Evolutionary conservation across 805 yeast species (phyloP).

Genomic region (Suhomyces faveliae): DNA sequence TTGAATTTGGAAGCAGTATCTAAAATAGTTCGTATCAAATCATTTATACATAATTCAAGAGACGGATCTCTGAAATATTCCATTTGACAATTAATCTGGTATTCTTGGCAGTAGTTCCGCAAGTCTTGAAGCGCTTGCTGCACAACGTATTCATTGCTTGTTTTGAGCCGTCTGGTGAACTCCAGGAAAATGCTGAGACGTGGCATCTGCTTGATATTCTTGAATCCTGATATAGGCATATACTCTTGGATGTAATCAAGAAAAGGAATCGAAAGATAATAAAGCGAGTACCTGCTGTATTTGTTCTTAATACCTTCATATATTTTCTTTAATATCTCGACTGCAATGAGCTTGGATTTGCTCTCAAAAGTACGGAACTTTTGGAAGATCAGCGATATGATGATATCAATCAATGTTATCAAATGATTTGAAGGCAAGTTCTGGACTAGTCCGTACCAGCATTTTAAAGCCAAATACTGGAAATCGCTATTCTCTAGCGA

Average conservation of each 20-base stretch:
- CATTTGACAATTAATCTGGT: constrained; percentile 48
- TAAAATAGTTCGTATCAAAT: constrained; percentile 51
- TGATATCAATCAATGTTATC: constrained; percentile 66
- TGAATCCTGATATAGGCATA: constrained; percentile 13
- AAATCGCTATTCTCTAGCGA: constrained; percentile 64
- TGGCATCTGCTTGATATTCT: constrained; percentile 24
- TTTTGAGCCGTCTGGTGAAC: constrained; percentile 53
- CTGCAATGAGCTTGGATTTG: constrained; percentile 51
- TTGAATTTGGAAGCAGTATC: constrained; percentile 59
- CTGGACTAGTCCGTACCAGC: constrained; percentile 64
- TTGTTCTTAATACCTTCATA: constrained; percentile 31
- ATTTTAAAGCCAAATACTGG: constrained; percentile 58
- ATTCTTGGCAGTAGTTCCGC: constrained; percentile 48
- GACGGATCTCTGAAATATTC: constrained; percentile 38
- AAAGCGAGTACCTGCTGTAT: constrained; percentile 46
- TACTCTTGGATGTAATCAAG: constrained; percentile 21
- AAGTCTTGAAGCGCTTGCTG: constrained; percentile 70
- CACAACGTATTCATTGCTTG: constrained; percentile 69
- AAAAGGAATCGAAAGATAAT: constrained; percentile 53
- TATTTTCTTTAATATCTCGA: constrained; percentile 44
- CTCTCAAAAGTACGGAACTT: constrained; percentile 54
- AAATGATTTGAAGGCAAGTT: constrained; percentile 57
- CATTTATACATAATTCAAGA: constrained; percentile 34
- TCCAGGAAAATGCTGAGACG: constrained; percentile 44
- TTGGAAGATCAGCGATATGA: constrained; percentile 71